Conservation (phyloP, 116 monocot genomes). For the Dioscorea cayenensis region DNA sequence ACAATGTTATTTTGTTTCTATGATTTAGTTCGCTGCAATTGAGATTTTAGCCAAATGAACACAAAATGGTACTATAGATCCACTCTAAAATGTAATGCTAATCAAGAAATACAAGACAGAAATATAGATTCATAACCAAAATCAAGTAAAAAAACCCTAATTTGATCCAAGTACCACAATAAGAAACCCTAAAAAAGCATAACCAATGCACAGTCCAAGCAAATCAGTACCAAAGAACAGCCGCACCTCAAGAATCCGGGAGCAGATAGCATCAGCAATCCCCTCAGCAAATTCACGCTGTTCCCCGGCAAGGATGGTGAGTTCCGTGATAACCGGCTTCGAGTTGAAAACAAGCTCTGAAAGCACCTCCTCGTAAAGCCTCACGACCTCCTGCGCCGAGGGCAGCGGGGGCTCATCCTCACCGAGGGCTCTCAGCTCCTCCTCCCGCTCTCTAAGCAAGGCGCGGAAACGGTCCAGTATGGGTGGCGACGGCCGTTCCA, state of each 20-base stretch:
- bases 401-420: constrained; percentile 12
- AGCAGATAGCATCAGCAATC: constrained; percentile 71
- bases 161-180: not conserved
- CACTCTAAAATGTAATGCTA: too few species aligned
- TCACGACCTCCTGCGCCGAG: constrained; percentile 41
- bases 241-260: constrained; percentile 61
- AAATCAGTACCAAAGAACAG: not conserved
- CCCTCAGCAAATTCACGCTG: constrained; percentile 45
- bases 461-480: constrained; percentile 60
- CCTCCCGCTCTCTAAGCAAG: constrained; percentile 40
- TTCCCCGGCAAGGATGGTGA: constrained; percentile 91
- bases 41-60: too few species aligned
- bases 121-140: too few species aligned
- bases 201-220: not conserved
- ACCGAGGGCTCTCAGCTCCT: constrained; percentile 18
- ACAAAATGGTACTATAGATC: too few species aligned
- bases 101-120: too few species aligned
- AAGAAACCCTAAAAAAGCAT: not conserved
- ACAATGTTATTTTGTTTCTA: too few species aligned
- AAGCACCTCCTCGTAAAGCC: constrained; percentile 56
- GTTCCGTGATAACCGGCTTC: constrained; percentile 93
- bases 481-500: constrained; percentile 9
- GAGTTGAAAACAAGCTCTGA: constrained; percentile 85
- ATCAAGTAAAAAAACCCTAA: not conserved
- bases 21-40: too few species aligned